Evolutionary conservation across 2,329 filamentous ascomycete genomes (phyloP).

Genomic region (Pseudogymnoascus sp.): DNA sequence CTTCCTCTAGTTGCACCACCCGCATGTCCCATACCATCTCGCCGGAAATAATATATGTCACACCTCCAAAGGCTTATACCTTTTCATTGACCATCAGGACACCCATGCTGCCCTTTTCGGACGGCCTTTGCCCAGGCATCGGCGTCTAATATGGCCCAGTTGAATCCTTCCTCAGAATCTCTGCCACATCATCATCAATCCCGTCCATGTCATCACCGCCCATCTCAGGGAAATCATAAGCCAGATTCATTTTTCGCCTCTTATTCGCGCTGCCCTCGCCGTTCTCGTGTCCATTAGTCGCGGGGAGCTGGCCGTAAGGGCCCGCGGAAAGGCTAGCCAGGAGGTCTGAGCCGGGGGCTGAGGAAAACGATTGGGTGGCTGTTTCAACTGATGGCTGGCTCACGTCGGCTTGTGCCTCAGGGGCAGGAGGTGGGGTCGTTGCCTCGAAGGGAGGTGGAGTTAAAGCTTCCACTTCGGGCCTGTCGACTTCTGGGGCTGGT

Average conservation of each 20-base stretch:
- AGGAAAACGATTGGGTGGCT: slow-evolving; percentile 10
- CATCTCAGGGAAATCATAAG: slow-evolving; percentile 38
- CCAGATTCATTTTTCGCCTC: slow-evolving; percentile 41
- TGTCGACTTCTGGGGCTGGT: slow-evolving; percentile 52
- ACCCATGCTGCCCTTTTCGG: background rate
- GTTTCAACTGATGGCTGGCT: slow-evolving; percentile 12
- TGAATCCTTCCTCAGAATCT: slow-evolving; percentile 43
- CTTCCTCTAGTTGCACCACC: background rate
- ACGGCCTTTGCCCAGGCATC: background rate
- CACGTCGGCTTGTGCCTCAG: slow-evolving; percentile 31
- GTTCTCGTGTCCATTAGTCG: slow-evolving; percentile 13
- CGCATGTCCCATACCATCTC: background rate
- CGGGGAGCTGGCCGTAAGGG: slow-evolving; percentile 22
- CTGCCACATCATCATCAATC: slow-evolving; percentile 53
- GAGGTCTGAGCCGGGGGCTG: slow-evolving; percentile 30
- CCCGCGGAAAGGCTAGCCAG: slow-evolving; percentile 31
- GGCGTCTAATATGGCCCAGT: background rate
- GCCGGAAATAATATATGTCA: background rate
- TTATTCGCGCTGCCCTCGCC: slow-evolving; percentile 33
- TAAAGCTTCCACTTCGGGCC: slow-evolving; percentile 76
- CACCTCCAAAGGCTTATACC: background rate
- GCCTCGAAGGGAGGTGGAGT: slow-evolving; percentile 68
- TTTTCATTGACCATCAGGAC: background rate
- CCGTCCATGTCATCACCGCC: slow-evolving; percentile 45
- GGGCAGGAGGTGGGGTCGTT: slow-evolving; percentile 27